These are phyloP conservation scores for Solanum habrochaites DNA, from an alignment of 257 asterid species.

Conservation along the genomic window DNA sequence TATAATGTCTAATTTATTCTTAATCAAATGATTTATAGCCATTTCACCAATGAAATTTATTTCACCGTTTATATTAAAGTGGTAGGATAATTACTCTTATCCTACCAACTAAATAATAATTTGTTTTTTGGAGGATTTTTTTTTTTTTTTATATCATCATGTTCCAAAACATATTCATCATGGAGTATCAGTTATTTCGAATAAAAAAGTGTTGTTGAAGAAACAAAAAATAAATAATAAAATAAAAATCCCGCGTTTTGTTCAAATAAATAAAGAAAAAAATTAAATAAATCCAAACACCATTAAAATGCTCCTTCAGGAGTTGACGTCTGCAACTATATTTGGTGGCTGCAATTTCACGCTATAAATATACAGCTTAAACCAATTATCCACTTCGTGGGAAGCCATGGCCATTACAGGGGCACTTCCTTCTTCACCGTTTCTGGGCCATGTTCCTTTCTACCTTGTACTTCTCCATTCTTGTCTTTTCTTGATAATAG, in stretches of 20 bases:
- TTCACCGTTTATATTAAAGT: too few species aligned
- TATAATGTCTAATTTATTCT: too few species aligned
- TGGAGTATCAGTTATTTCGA: neutral
- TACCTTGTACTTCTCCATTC: slow-evolving; percentile 27
- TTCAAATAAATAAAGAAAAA: neutral
- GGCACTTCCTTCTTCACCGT: slow-evolving; percentile 52
- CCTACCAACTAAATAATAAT: neutral
- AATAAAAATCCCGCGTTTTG: neutral
- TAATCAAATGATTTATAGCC: too few species aligned
- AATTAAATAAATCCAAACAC: neutral
- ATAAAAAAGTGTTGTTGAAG: neutral
- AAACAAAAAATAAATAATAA: too few species aligned
- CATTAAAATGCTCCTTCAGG: neutral
- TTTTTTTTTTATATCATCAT: neutral
- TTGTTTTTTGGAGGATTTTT: neutral
- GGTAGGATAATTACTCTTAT: neutral
- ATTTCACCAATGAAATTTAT: too few species aligned
- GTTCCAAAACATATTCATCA: neutral
- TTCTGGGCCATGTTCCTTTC: slow-evolving; percentile 37
- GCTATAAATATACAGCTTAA: neutral
- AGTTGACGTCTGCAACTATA: neutral
- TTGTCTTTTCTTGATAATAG: neutral
- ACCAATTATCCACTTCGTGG: neutral
- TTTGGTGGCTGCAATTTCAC: neutral
- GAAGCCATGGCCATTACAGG: slow-evolving; percentile 14